Evolutionary conservation across 805 yeast species (phyloP), one percentile per base, ranked within the genome.

Genomic region (Candida peoriensis): DNA sequence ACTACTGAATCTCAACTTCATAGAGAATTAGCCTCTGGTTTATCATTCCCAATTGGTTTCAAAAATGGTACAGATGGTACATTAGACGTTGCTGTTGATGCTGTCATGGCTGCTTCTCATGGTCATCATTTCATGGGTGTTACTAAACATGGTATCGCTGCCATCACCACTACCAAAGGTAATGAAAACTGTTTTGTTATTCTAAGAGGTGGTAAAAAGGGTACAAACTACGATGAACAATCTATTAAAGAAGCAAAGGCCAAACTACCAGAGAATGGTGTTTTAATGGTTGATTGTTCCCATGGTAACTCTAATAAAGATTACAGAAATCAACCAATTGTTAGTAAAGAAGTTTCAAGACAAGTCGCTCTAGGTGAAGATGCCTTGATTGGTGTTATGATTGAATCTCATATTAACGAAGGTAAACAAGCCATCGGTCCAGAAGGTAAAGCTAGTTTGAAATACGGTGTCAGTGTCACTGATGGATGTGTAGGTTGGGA

Each of bases 41-140:
- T 93, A 42, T 85, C 96, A n/a, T 90, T 90, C 90, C 98, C 98
- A 39, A 79, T 90, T 38, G 98, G 98, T 33, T 90, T 90, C 82
- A 90, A 90, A 68, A 90, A 90, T 61, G 98, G 97, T 63, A 90
- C 98, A 27, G 98, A 90, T 60, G 98, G 98, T 57, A 73, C 93
- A 33, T 68, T 90, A 43, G 82, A 78, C 39, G 97, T 90, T 43
- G 96, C 98, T 10, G 69, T 93, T 33, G 98, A 89, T 60, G 97
- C 98, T 26, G 83, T 86, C 50, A 74, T 80, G 60, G 93, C 98
- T 30, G 95, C 98, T 28, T 71, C 90, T 25, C 81, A 81, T 57
- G 76, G 94, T 31, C 98, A 90, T 59, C 97, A 89, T 64, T 90
- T 90, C 71, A 75, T 90, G 82, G 93, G 95, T 47, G 97, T 93